Percentiles rank a stretch among this genome's conserved stretches.
Conservation (phyloP, 495 filamentous ascomycete genomes). For the Penicillium desertorum region DNA sequence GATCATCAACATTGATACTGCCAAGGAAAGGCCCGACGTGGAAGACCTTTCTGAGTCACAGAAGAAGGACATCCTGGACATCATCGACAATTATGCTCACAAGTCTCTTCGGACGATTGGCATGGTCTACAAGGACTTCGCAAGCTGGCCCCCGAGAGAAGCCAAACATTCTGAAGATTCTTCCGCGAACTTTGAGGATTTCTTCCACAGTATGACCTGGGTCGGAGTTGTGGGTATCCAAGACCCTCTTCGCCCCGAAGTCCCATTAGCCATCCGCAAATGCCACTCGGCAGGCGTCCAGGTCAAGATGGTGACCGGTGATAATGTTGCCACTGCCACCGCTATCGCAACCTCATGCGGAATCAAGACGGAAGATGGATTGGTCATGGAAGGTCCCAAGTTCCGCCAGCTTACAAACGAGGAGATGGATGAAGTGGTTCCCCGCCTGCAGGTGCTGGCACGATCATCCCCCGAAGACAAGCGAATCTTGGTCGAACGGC, state of each 20-base stretch:
- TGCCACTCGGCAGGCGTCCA: slow-evolving; percentile 78
- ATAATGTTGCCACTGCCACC: slow-evolving; percentile 77
- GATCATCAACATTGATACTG: slow-evolving; percentile 25
- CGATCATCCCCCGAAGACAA: slow-evolving; percentile 89
- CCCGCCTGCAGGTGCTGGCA: slow-evolving; percentile 76
- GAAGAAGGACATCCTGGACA: slow-evolving; percentile 31
- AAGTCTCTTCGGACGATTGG: slow-evolving; percentile 64
- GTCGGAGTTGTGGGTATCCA: slow-evolving; percentile 65
- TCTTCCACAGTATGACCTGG: slow-evolving; percentile 61
- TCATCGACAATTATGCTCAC: slow-evolving; percentile 57
- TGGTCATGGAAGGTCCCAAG: slow-evolving; percentile 80
- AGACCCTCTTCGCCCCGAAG: slow-evolving; percentile 68
- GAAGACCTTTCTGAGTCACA: slow-evolving; percentile 36
- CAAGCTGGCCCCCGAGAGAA: slow-evolving; percentile 57
- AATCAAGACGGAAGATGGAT: slow-evolving; percentile 69
- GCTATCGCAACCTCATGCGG: slow-evolving; percentile 84
- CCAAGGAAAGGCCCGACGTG: slow-evolving; percentile 35
- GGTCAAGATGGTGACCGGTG: slow-evolving; percentile 87
- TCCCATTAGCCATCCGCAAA: slow-evolving; percentile 68
- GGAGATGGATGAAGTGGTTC: slow-evolving; percentile 71
- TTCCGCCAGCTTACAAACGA: slow-evolving; percentile 74
- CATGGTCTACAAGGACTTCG: slow-evolving; percentile 62
- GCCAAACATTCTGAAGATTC: slow-evolving; percentile 47
- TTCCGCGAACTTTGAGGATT: slow-evolving; percentile 54
- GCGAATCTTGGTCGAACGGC: slow-evolving; percentile 69